Conservation (phyloP, 257 asterid species). For the Dorcoceras hygrometricum region DNA sequence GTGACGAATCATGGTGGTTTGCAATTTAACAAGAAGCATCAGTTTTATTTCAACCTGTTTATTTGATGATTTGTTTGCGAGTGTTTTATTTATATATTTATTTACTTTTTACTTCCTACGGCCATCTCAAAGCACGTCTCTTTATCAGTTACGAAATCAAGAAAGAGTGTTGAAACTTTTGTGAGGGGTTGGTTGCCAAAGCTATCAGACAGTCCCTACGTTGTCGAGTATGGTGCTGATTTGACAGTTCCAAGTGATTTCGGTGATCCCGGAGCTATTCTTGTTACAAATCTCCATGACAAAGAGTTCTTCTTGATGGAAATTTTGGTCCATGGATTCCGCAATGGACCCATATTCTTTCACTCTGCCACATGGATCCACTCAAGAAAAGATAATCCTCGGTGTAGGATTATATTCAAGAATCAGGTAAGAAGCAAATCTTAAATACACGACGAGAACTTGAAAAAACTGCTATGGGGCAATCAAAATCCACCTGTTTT, state of each 20-base stretch:
- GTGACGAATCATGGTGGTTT: background rate
- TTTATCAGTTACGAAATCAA: conserved; percentile 51
- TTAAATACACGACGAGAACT: background rate
- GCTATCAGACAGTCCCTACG: conserved; percentile 50
- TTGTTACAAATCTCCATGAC: conserved; percentile 70
- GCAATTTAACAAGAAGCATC: background rate
- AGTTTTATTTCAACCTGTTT: background rate
- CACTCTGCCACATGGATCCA: conserved; percentile 87
- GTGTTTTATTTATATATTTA: background rate
- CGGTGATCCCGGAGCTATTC: conserved; percentile 77
- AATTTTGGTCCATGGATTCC: conserved; percentile 67
- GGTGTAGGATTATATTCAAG: conserved; percentile 74
- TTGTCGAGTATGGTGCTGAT: conserved; percentile 68
- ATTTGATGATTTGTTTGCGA: background rate
- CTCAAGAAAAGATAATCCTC: conserved; percentile 63
- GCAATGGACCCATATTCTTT: conserved; percentile 61
- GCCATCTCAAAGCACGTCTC: background rate
- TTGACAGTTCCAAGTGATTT: conserved; percentile 65
- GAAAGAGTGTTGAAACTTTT: conserved; percentile 61
- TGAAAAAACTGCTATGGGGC: background rate
- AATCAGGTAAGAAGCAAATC: conserved; percentile 49
- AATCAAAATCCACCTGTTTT: background rate
- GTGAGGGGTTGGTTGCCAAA: conserved; percentile 83
- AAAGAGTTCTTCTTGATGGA: conserved; percentile 76
- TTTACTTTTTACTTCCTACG: background rate